Evolutionary conservation across 768 basidiomycete species (phyloP).

Genomic region (Astraeus odoratus): DNA sequence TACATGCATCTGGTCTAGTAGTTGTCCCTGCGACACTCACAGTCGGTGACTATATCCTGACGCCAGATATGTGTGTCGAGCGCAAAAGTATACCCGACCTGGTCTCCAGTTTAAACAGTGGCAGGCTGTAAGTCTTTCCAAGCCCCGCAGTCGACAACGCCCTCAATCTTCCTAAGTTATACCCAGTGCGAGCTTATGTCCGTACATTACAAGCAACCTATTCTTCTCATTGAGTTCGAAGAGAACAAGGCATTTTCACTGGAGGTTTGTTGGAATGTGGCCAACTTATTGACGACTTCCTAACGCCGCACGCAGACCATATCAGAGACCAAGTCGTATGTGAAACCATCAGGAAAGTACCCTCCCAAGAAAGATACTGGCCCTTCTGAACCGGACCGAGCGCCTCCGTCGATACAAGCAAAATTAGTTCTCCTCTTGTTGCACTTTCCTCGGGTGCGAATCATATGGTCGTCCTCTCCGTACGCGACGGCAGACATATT

Average conservation of each 20-base stretch:
- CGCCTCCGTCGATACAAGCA: slow-evolving; percentile 67
- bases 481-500: slow-evolving; percentile 90
- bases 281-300: not conserved
- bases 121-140: slow-evolving; percentile 68
- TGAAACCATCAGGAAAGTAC: slow-evolving; percentile 52
- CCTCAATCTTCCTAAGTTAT: slow-evolving; percentile 47
- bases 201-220: slow-evolving; percentile 88
- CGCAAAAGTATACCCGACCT: slow-evolving; percentile 92
- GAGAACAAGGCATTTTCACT: slow-evolving; percentile 94
- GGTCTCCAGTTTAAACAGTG: slow-evolving; percentile 89
- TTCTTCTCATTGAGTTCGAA: slow-evolving; percentile 94
- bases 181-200: slow-evolving; percentile 98
- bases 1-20: slow-evolving; percentile 74
- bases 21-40: slow-evolving; percentile 90
- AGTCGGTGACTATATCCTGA: slow-evolving; percentile 93
- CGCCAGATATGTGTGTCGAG: slow-evolving; percentile 94
- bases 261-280: slow-evolving; percentile 45
- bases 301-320: slow-evolving; percentile 38
- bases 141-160: not conserved
- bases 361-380: slow-evolving; percentile 38
- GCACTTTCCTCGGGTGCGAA: slow-evolving; percentile 83
- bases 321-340: slow-evolving; percentile 58
- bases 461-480: slow-evolving; percentile 97
- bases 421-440: slow-evolving; percentile 88
- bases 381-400: slow-evolving; percentile 21